Evolutionary conservation across 805 yeast genomes (phyloP).

Genomic region (Yamadazyma olivae): DNA sequence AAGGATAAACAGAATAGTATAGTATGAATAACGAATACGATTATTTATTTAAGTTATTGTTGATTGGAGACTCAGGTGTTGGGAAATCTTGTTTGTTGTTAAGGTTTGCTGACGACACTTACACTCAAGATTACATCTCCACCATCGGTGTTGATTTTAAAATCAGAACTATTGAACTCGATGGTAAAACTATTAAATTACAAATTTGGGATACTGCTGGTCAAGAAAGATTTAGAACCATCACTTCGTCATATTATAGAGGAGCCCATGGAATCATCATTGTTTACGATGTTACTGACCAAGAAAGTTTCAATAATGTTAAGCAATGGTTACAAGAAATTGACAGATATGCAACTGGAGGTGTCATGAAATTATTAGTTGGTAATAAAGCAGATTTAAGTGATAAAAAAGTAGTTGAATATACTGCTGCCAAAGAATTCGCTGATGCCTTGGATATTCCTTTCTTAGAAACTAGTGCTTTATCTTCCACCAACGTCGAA

Average conservation of each 20-base stretch:
- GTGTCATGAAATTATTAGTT: constrained; percentile 91
- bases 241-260: constrained; percentile 94
- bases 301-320: constrained; percentile 92
- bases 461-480: constrained; percentile 93
- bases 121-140: constrained; percentile 94
- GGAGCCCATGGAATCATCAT: constrained; percentile 99
- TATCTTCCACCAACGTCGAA: constrained; percentile 93
- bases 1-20: no score
- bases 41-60: constrained; percentile 87
- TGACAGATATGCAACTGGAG: constrained; percentile 97
- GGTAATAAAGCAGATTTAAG: constrained; percentile 95
- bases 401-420: constrained; percentile 93
- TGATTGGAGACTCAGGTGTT: constrained; percentile 98
- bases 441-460: constrained; percentile 94
- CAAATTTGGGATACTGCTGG: constrained; percentile 99
- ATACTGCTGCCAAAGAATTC: constrained; percentile 94
- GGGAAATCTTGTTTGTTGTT: constrained; percentile 94
- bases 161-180: constrained; percentile 86
- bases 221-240: constrained; percentile 96
- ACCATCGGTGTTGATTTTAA: constrained; percentile 97
- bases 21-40: constrained; percentile 93
- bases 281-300: constrained; percentile 97
- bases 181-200: constrained; percentile 94
- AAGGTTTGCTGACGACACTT: constrained; percentile 96
- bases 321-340: constrained; percentile 99